Evolutionary conservation across 192 early-diverging fungal species (phyloP).

Genomic region (Backusella tarrabulga): DNA sequence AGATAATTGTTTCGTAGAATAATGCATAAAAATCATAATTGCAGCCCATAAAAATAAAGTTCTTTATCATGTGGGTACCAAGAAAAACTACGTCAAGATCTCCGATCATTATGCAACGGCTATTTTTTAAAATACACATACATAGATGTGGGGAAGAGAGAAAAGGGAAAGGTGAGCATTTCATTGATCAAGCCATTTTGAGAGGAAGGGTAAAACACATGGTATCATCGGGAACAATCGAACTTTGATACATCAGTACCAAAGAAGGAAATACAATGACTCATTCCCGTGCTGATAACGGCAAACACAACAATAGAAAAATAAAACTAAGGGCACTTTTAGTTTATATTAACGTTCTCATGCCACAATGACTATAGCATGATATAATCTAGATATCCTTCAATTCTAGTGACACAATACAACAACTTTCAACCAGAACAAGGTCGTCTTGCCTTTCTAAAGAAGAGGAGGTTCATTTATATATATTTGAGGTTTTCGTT

Average conservation of each 20-base stretch:
- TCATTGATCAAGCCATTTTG: not conserved
- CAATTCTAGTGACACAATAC: not conserved
- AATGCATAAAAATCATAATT: not conserved
- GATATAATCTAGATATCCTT: not conserved
- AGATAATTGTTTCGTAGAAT: not conserved
- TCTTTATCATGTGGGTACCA: not conserved
- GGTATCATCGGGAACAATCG: not conserved
- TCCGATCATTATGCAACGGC: not conserved
- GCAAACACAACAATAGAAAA: not conserved
- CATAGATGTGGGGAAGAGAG: not conserved
- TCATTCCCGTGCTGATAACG: not conserved
- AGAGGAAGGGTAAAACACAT: not conserved
- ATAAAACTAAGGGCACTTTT: not conserved
- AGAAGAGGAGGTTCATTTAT: not conserved
- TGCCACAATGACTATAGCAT: not conserved
- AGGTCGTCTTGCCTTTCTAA: not conserved
- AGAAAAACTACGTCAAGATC: not conserved
- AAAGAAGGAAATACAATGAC: constrained; percentile 1
- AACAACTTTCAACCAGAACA: not conserved
- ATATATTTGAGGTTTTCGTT: not conserved
- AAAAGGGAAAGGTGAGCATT: not conserved
- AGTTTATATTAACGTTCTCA: not conserved
- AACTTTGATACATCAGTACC: not conserved
- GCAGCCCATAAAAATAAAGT: not conserved
- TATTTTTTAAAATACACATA: not conserved